Percentiles rank a stretch among this genome's conserved stretches.
phyloP scores from a whole-genome alignment of 345 rosid genomes.

The Atalantia buxifolia region DNA sequence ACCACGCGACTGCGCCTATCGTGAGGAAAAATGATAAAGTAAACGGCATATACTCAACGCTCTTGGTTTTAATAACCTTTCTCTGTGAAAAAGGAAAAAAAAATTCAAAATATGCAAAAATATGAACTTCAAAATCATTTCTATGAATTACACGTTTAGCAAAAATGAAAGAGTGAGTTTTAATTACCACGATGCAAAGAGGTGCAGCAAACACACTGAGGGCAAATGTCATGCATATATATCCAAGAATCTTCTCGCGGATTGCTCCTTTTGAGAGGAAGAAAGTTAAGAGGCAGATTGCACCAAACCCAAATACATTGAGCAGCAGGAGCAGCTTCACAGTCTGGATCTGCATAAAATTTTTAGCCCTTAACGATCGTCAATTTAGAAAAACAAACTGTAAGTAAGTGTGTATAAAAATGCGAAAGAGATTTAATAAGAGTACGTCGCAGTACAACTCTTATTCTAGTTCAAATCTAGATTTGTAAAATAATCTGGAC shows the following conservation, averaged over 20 bases:
- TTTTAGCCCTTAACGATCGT: not conserved
- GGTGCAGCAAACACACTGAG: slow-evolving; percentile 78
- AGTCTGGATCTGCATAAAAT: slow-evolving; percentile 43
- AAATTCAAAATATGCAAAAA: not conserved
- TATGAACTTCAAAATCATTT: not conserved
- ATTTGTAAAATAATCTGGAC: too few species aligned
- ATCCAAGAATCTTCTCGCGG: slow-evolving; percentile 58
- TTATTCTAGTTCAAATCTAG: too few species aligned
- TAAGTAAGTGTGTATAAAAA: not conserved
- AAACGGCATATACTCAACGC: slow-evolving; percentile 86
- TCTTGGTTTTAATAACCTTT: slow-evolving; percentile 75
- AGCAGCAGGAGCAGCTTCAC: slow-evolving; percentile 44
- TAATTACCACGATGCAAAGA: slow-evolving; percentile 64
- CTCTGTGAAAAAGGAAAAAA: slow-evolving; percentile 37
- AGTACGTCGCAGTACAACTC: too few species aligned
- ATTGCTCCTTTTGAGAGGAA: slow-evolving; percentile 34
- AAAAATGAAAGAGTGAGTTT: slow-evolving; percentile 4
- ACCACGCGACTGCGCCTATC: slow-evolving; percentile 83
- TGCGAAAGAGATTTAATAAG: not conserved
- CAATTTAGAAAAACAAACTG: not conserved
- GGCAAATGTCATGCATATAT: slow-evolving; percentile 74
- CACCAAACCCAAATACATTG: slow-evolving; percentile 62
- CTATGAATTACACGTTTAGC: not conserved
- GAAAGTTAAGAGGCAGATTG: slow-evolving; percentile 36
- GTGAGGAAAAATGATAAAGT: slow-evolving; percentile 75